Percentiles rank a stretch among this genome's conserved stretches.
Evolutionary conservation across 1,284 basidiomycete species (phyloP).

Genomic region (Heterobasidion occidentale): DNA sequence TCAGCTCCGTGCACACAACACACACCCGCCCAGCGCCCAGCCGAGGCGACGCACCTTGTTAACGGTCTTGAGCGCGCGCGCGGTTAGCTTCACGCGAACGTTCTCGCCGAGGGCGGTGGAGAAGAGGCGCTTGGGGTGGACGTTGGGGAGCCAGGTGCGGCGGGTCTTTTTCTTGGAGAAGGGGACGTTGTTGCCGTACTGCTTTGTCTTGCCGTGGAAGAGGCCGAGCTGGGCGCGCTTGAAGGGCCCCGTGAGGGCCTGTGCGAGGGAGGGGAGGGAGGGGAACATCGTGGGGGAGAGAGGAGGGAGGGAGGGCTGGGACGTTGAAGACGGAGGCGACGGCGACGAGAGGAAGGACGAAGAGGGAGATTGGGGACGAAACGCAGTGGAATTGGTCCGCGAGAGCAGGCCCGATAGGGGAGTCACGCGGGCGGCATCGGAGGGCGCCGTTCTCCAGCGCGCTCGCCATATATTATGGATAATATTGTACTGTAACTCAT

Average conservation of each 20-base stretch:
- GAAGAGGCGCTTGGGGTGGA: slow-evolving; percentile 64
- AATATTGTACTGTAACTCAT: too few relatives aligned
- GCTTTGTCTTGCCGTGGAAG: slow-evolving; percentile 74
- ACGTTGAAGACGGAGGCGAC: neutral
- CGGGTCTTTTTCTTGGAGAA: slow-evolving; percentile 91
- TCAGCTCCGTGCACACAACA: neutral
- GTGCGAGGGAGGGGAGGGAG: slow-evolving; percentile 20
- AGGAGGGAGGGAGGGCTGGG: neutral
- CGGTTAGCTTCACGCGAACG: slow-evolving; percentile 64
- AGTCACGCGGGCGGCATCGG: too few relatives aligned
- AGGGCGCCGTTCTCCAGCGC: too few relatives aligned
- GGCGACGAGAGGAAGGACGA: neutral
- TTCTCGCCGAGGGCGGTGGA: slow-evolving; percentile 56
- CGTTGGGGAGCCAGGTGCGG: slow-evolving; percentile 83
- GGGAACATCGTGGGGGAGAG: slow-evolving; percentile 23
- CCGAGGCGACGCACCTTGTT: slow-evolving; percentile 65
- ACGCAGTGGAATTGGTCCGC: too few relatives aligned
- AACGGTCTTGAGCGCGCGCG: slow-evolving; percentile 69
- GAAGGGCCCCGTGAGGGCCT: slow-evolving; percentile 44
- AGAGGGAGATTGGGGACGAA: neutral
- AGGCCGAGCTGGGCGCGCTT: slow-evolving; percentile 71
- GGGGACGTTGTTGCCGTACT: slow-evolving; percentile 86
- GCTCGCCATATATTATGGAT: too few relatives aligned
- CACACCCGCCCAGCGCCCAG: neutral
- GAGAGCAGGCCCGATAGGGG: too few relatives aligned